Evolutionary conservation across 768 basidiomycete genomes (phyloP).

Genomic region (Suillus spraguei): DNA sequence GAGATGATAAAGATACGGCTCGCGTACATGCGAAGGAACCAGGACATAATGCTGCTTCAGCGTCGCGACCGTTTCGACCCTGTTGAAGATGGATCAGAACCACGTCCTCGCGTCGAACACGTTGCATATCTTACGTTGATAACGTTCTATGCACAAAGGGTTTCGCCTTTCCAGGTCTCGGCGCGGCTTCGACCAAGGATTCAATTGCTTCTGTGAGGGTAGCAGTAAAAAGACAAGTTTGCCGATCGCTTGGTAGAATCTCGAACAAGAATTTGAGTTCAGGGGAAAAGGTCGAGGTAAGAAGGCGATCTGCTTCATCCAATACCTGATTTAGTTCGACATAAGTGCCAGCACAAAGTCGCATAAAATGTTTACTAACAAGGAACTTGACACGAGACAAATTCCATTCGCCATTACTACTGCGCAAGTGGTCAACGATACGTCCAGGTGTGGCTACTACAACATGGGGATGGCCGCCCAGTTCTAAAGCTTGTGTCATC

Average conservation of each 20-base stretch:
- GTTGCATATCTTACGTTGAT: constrained; percentile 56
- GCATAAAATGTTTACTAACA: constrained; percentile 45
- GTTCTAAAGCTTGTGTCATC: constrained; percentile 89
- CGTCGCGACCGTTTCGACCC: constrained; percentile 87
- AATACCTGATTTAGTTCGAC: constrained; percentile 59
- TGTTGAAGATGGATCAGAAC: constrained; percentile 33
- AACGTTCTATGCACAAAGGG: constrained; percentile 86
- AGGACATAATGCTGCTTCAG: constrained; percentile 90
- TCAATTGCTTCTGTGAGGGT: constrained; percentile 90
- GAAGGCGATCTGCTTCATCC: constrained; percentile 94
- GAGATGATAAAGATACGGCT: constrained; percentile 87
- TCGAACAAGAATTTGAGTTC: constrained; percentile 81
- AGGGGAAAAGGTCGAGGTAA: constrained; percentile 86
- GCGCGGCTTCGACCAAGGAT: constrained; percentile 67
- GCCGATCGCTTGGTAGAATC: constrained; percentile 80
- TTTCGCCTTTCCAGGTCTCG: constrained; percentile 79
- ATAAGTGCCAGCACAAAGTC: not conserved
- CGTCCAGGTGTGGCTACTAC: constrained; percentile 96
- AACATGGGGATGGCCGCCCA: constrained; percentile 85
- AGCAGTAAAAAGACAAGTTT: constrained; percentile 96
- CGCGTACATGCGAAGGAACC: constrained; percentile 92
- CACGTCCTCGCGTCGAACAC: not conserved
- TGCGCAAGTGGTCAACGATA: constrained; percentile 86
- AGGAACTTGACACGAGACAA: constrained; percentile 83
- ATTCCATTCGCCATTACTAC: constrained; percentile 77